Evolutionary conservation across 176 grass and related monocot genomes (phyloP).

Genomic region (Hyparrhenia diplandra): DNA sequence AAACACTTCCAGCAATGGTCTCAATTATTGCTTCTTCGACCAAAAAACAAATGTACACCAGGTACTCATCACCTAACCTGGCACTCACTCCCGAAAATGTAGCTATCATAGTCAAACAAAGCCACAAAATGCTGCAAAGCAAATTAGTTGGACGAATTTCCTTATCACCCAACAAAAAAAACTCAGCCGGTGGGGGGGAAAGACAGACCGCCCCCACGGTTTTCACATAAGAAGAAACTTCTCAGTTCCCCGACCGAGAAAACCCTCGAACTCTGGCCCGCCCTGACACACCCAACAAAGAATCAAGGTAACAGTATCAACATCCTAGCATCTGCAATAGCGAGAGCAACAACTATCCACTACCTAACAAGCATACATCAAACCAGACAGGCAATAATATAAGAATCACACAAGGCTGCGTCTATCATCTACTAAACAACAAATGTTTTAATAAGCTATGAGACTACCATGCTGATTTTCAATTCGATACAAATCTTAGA

Average conservation of each 20-base stretch:
- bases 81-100: slow-evolving; percentile 6
- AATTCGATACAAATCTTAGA: background rate
- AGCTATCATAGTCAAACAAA: slow-evolving; percentile 10
- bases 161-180: slow-evolving; percentile 7
- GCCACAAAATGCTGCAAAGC: slow-evolving; percentile 30
- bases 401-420: background rate
- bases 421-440: background rate
- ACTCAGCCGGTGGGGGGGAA: too few relatives aligned
- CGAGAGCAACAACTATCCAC: background rate
- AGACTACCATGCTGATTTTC: background rate
- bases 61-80: slow-evolving; percentile 35
- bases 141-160: slow-evolving; percentile 24
- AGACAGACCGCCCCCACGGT: too few relatives aligned
- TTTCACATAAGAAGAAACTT: too few relatives aligned
- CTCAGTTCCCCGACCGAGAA: too few relatives aligned
- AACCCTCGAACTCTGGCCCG: too few relatives aligned
- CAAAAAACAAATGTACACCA: background rate
- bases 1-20: slow-evolving; percentile 7
- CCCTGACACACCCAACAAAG: background rate
- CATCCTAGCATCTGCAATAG: slow-evolving; percentile 14
- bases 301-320: background rate
- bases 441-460: background rate
- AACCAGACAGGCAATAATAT: slow-evolving; percentile 2
- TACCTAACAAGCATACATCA: background rate
- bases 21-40: slow-evolving; percentile 37